These are phyloP conservation scores for Verticillium zaregamsianum DNA, from an alignment of 2,329 filamentous ascomycete species.

Conservation along the genomic window DNA sequence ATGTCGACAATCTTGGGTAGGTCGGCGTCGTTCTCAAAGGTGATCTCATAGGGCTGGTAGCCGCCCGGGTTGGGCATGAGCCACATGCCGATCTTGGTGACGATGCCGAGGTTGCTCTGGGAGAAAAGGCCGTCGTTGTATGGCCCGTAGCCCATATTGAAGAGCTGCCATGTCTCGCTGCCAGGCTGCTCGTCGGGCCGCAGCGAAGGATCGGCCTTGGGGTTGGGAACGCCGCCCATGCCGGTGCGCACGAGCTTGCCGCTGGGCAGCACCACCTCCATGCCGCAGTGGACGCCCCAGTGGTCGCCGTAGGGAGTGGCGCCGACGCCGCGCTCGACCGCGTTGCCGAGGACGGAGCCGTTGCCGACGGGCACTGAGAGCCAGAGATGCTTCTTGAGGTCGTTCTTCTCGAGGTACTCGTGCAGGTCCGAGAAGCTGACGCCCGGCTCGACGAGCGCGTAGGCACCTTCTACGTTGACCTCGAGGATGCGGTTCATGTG, in stretches of 20 bases:
- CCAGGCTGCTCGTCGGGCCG: conserved; percentile 20
- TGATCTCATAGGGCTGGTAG: conserved; percentile 27
- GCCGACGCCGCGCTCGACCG: conserved; percentile 39
- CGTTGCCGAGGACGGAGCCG: conserved; percentile 42
- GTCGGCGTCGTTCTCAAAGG: conserved; percentile 19
- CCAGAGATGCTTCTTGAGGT: conserved; percentile 34
- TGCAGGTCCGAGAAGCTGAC: conserved; percentile 33
- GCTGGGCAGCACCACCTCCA: conserved; percentile 38
- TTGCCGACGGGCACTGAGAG: conserved; percentile 37
- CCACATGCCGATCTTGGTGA: conserved; percentile 48
- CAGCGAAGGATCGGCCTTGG: conserved; percentile 4
- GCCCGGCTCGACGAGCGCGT: conserved; percentile 37
- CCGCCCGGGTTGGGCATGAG: conserved; percentile 50
- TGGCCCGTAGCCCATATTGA: conserved; percentile 36
- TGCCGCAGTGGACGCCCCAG: conserved; percentile 33
- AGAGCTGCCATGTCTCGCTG: conserved; percentile 36
- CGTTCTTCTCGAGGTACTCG: conserved; percentile 27
- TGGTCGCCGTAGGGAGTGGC: conserved; percentile 43
- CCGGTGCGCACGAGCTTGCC: conserved; percentile 37
- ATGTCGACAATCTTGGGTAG: conserved; percentile 22
- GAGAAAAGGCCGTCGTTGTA: conserved; percentile 39
- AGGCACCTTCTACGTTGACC: conserved; percentile 31
- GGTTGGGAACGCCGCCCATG: conserved; percentile 24
- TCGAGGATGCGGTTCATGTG: conserved; percentile 35
- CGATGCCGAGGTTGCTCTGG: conserved; percentile 46